phyloP scores from a whole-genome alignment of 305 asterid species.

The Fraxinus sp. region DNA sequence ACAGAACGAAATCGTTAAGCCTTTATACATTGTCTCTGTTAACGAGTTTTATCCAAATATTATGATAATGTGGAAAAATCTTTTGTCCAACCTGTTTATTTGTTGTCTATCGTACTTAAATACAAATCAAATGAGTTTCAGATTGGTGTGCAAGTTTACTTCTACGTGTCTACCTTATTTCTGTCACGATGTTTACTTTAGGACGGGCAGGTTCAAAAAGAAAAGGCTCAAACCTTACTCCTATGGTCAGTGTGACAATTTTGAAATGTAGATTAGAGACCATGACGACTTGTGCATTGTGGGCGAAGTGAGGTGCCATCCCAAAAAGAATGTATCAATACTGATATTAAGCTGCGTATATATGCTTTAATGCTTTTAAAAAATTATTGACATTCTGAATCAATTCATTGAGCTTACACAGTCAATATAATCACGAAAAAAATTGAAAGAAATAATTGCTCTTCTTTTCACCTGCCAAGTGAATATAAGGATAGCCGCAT shows the following conservation, averaged over 20 bases:
- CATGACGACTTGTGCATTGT: too few relatives aligned
- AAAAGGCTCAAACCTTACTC: not conserved
- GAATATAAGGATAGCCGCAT: not conserved
- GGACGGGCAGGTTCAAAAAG: not conserved
- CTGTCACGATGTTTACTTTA: not conserved
- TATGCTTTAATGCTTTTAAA: too few relatives aligned
- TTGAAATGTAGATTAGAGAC: too few relatives aligned
- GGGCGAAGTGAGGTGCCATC: too few relatives aligned
- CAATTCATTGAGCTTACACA: too few relatives aligned
- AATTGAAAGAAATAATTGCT: not conserved
- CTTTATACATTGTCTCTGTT: not conserved
- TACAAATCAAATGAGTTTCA: not conserved
- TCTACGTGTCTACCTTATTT: not conserved
- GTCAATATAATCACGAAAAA: too few relatives aligned
- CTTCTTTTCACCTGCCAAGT: not conserved
- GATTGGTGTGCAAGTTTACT: not conserved
- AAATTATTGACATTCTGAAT: too few relatives aligned
- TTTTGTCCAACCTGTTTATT: not conserved
- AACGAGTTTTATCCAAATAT: too few relatives aligned
- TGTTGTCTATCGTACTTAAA: not conserved
- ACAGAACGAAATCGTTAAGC: too few relatives aligned
- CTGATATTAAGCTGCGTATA: too few relatives aligned
- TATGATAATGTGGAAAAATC: not conserved
- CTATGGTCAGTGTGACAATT: too few relatives aligned
- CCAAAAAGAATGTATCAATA: too few relatives aligned